Conservation (phyloP, 306 rosid genomes). For the Cicer pinnatifidum region DNA sequence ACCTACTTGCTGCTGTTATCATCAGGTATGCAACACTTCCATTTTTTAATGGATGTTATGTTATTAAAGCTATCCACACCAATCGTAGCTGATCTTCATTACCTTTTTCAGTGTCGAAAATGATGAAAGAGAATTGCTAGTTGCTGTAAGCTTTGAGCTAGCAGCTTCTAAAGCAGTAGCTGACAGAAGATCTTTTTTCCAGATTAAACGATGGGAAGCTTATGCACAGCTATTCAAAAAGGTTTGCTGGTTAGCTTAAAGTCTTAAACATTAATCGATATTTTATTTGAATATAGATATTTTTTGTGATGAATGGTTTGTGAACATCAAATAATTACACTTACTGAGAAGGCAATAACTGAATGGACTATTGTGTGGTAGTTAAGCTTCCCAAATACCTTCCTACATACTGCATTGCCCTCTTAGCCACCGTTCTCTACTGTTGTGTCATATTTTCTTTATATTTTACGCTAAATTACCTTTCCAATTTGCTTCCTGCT, state of each 20-base stretch:
- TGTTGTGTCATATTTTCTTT: slow-evolving; percentile 36
- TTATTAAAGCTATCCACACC: slow-evolving; percentile 20
- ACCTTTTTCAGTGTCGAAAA: slow-evolving; percentile 66
- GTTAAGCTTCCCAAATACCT: slow-evolving; percentile 32
- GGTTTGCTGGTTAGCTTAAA: slow-evolving; percentile 56
- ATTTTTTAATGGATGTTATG: slow-evolving; percentile 17
- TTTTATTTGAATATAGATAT: not conserved
- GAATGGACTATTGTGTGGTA: slow-evolving; percentile 29
- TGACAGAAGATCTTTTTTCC: slow-evolving; percentile 81
- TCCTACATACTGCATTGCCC: slow-evolving; percentile 18
- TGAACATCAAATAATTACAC: slow-evolving; percentile 17
- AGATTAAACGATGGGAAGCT: slow-evolving; percentile 87
- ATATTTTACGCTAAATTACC: slow-evolving; percentile 11
- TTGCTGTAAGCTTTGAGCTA: slow-evolving; percentile 86
- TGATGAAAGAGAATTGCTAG: slow-evolving; percentile 85
- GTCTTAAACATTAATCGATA: slow-evolving; percentile 26
- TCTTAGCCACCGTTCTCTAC: not conserved
- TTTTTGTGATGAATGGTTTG: slow-evolving; percentile 23
- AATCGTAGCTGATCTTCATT: slow-evolving; percentile 38
- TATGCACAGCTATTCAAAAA: slow-evolving; percentile 81
- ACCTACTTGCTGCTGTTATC: slow-evolving; percentile 89
- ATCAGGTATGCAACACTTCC: slow-evolving; percentile 55
- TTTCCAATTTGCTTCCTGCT: slow-evolving; percentile 22
- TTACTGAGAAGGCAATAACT: slow-evolving; percentile 31
- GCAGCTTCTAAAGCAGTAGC: slow-evolving; percentile 93